Conservation (phyloP, 2,329 filamentous ascomycete genomes). For the Beauveria scarabaeidicola region DNA sequence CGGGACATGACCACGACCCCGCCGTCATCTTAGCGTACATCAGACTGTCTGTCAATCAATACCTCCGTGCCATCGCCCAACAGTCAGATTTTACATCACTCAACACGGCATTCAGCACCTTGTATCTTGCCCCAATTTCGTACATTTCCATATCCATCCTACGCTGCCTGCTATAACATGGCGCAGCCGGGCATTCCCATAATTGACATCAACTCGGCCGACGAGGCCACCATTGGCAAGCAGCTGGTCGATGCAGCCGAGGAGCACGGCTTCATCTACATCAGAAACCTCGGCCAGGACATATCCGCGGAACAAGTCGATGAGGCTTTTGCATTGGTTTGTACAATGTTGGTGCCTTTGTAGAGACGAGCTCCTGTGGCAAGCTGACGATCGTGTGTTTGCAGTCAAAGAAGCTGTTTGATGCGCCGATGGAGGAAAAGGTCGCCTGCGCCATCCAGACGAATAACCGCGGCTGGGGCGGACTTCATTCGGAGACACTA, state of each 20-base stretch:
- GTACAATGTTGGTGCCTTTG: conserved; percentile 10
- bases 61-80: too few species aligned
- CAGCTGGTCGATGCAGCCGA: conserved; percentile 72
- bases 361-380: background rate
- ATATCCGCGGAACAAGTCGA: conserved; percentile 61
- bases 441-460: conserved; percentile 63
- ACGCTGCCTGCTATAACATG: background rate
- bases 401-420: conserved; percentile 63
- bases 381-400: background rate
- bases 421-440: conserved; percentile 62
- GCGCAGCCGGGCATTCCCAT: conserved; percentile 55
- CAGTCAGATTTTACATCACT: too few species aligned
- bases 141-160: too few species aligned
- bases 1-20: too few species aligned
- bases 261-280: conserved; percentile 82
- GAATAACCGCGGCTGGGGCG: conserved; percentile 82
- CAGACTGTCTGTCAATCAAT: too few species aligned
- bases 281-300: conserved; percentile 63
- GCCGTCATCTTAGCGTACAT: too few species aligned
- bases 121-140: too few species aligned
- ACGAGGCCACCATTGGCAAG: conserved; percentile 50
- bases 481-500: conserved; percentile 79
- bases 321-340: conserved; percentile 65
- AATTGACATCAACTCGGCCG: conserved; percentile 65
- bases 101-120: too few species aligned